Base-by-base conservation (phyloP, 148 eudicot genomes). In the Mesembryanthemum crystallinum region DNA sequence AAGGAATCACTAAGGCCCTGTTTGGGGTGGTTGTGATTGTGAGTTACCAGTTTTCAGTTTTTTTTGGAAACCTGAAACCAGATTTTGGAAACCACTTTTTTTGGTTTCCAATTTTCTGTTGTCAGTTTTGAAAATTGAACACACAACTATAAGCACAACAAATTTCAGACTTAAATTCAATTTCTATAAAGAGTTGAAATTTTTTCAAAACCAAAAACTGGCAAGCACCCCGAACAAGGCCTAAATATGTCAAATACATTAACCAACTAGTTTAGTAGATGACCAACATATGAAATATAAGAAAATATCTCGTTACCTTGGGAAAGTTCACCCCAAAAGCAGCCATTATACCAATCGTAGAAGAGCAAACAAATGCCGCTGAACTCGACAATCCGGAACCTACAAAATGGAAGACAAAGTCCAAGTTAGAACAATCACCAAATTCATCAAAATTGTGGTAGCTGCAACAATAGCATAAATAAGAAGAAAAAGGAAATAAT, bases 371-470 rank as follows among this genome's bases (percentile, higher is more conserved):
- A 81, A 95, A 87, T 65, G 99, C 99, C 23, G 99, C 90, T 58
- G 99, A 95, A 81, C 99, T 95, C 62, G 99, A 95, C 64, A 95
- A 77, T 64, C 99, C 99, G 78, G 99, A 95, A 64, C 98, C 98
- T 93, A 76, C 18, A 68, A 42, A 54, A 24, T 47, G 6, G 28
- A 76, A 60, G 60, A 67, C 24, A 77, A n/a, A 77, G 76, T 39
- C 72, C n/a, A 66, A 35, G 23, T 21, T 17, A 64, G 43, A 24
- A 24, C 37, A 28, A 64, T 45, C 1, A 29, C 24, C n/a, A 57
- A 64, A 39, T 13, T 75, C 51, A 64, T 68, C 0, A 42, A 72
- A 64, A 29, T 35, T 17, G 24, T n/a, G 3, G 1, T 8, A 60
- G 33, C 23, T 29, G 54, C 61, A 77, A 71, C n/a, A 27, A 23